Percentiles rank a stretch among this genome's conserved stretches.
These are phyloP conservation scores for Microstegium vimineum DNA, from an alignment of 176 grass and related monocot genomes.

Conservation along the genomic window DNA sequence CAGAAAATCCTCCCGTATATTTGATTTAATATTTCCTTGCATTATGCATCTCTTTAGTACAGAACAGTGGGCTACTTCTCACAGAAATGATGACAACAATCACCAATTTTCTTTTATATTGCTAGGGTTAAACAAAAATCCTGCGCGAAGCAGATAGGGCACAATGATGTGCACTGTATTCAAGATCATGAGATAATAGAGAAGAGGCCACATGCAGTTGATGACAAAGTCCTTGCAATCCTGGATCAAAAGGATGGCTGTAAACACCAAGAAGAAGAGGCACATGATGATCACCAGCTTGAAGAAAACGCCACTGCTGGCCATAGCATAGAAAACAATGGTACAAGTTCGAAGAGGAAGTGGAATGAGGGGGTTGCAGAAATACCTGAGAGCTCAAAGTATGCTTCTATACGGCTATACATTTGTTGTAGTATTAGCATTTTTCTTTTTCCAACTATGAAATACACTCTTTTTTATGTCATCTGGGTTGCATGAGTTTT, in stretches of 20 bases:
- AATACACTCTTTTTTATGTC: neutral
- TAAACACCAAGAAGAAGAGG: slow-evolving; percentile 32
- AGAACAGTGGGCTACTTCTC: neutral
- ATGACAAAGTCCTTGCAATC: slow-evolving; percentile 45
- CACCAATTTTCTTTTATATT: slow-evolving; percentile 11
- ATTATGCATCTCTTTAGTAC: neutral
- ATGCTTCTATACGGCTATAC: slow-evolving; percentile 25
- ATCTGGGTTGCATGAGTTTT: neutral
- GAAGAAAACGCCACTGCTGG: slow-evolving; percentile 36
- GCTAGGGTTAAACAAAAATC: slow-evolving; percentile 59
- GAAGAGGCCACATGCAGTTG: slow-evolving; percentile 21
- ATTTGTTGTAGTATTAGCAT: slow-evolving; percentile 15
- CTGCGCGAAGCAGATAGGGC: slow-evolving; percentile 25
- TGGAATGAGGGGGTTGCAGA: slow-evolving; percentile 35
- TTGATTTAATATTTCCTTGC: neutral
- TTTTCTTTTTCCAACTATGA: neutral
- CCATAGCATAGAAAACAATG: slow-evolving; percentile 12
- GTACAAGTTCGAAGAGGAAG: slow-evolving; percentile 53
- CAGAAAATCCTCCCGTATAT: neutral
- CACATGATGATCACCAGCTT: slow-evolving; percentile 19
- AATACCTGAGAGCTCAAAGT: slow-evolving; percentile 61
- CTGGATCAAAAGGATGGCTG: slow-evolving; percentile 22
- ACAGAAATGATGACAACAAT: neutral
- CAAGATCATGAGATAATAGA: slow-evolving; percentile 45
- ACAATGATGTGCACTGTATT: slow-evolving; percentile 40